phyloP scores from a whole-genome alignment of 148 eudicot genomes.

The Fagopyrum tataricum region DNA sequence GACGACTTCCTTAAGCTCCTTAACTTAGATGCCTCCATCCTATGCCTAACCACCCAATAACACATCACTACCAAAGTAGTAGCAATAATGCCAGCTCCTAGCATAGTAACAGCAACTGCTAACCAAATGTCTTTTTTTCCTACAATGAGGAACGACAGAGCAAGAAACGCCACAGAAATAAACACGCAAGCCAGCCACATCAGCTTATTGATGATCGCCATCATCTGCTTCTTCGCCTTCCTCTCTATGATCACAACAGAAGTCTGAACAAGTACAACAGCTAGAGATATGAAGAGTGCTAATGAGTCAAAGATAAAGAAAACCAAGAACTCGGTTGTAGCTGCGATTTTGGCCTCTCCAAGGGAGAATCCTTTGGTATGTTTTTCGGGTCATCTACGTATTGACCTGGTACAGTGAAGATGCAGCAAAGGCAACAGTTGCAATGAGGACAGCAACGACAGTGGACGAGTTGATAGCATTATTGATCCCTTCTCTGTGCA shows the following conservation, averaged over 20 bases:
- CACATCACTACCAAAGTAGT: constrained; percentile 31
- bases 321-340: constrained; percentile 20
- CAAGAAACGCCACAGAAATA: constrained; percentile 31
- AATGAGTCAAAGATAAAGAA: constrained; percentile 33
- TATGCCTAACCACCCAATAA: constrained; percentile 29
- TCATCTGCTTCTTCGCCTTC: constrained; percentile 31
- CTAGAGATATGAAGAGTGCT: constrained; percentile 34
- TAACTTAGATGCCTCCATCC: constrained; percentile 24
- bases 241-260: constrained; percentile 30
- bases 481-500: constrained; percentile 36
- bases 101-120: constrained; percentile 28
- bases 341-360: constrained; percentile 29
- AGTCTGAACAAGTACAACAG: constrained; percentile 38
- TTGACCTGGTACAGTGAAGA: constrained; percentile 30
- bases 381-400: constrained; percentile 21
- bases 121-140: constrained; percentile 27
- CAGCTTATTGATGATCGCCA: constrained; percentile 30
- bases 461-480: constrained; percentile 41
- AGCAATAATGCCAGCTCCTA: constrained; percentile 28
- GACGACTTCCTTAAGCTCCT: constrained; percentile 19
- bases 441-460: constrained; percentile 36
- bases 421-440: constrained; percentile 39
- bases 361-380: constrained; percentile 12
- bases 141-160: constrained; percentile 27
- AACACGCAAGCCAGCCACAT: constrained; percentile 37